These are phyloP conservation scores for Penicillium sp. DNA, from an alignment of 2,329 filamentous ascomycete species.

Conservation along the genomic window DNA sequence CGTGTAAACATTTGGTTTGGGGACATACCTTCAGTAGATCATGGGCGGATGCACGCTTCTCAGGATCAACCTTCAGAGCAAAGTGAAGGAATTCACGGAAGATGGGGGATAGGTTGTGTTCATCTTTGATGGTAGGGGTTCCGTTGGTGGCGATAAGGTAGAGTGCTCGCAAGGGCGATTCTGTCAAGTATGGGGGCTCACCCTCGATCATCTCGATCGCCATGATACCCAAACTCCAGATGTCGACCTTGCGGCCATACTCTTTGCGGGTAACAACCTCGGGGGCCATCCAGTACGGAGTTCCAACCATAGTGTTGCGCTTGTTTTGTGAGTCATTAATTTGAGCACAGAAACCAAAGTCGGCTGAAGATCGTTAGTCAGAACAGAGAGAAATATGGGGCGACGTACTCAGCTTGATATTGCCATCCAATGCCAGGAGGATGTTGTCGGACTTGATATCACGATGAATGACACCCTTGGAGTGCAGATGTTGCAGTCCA, in stretches of 20 bases:
- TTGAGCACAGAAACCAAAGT: constrained; percentile 98
- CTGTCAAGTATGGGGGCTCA: constrained; percentile 93
- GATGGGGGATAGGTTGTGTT: constrained; percentile 74
- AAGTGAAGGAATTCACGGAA: constrained; percentile 93
- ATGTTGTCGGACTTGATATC: constrained; percentile 99
- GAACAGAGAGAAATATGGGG: background rate
- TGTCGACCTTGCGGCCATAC: constrained; percentile 97
- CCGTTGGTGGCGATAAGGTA: constrained; percentile 98
- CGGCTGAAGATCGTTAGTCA: constrained; percentile 59
- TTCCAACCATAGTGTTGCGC: constrained; percentile 98
- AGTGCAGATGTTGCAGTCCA: constrained; percentile 92
- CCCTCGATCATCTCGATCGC: constrained; percentile 99
- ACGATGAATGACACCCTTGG: constrained; percentile 95
- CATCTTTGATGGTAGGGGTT: constrained; percentile 92
- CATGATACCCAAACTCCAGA: constrained; percentile 99
- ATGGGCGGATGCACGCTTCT: constrained; percentile 93
- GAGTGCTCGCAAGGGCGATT: constrained; percentile 87
- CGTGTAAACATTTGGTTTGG: background rate
- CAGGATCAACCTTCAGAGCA: constrained; percentile 93
- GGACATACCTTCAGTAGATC: constrained; percentile 78
- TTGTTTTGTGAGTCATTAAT: constrained; percentile 98
- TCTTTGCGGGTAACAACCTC: constrained; percentile 97
- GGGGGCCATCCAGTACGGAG: constrained; percentile 99
- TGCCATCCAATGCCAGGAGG: constrained; percentile 86
- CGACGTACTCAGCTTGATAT: constrained; percentile 90